Conservation (phyloP, 2,329 filamentous ascomycete species). For the Monilinia aucupariae region DNA sequence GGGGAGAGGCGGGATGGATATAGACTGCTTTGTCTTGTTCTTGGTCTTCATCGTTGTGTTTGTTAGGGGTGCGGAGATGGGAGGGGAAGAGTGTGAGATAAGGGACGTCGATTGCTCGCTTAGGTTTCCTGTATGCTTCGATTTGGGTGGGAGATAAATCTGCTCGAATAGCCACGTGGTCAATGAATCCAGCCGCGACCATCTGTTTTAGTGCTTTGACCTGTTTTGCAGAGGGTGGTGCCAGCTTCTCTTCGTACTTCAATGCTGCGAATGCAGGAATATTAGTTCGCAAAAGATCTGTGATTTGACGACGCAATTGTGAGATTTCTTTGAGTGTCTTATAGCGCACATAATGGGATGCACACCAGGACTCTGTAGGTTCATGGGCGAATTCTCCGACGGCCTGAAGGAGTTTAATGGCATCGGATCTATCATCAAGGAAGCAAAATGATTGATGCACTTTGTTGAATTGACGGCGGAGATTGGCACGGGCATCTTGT, state of each 20-base stretch:
- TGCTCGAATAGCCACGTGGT: conserved; percentile 87
- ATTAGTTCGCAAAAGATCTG: conserved; percentile 70
- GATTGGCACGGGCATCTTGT: conserved; percentile 62
- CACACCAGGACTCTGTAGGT: conserved; percentile 67
- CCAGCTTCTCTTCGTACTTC: conserved; percentile 50
- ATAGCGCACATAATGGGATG: conserved; percentile 74
- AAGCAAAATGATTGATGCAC: conserved; percentile 74
- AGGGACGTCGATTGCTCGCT: conserved; percentile 84
- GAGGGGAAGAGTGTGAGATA: conserved; percentile 81
- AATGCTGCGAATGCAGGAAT: conserved; percentile 59
- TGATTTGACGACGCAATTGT: conserved; percentile 78
- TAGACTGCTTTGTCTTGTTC: conserved; percentile 61
- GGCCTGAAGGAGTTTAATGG: conserved; percentile 82
- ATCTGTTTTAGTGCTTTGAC: conserved; percentile 83
- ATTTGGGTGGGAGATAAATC: conserved; percentile 75
- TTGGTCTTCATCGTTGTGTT: conserved; percentile 36
- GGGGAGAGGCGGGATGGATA: conserved; percentile 77
- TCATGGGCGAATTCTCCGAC: conserved; percentile 82
- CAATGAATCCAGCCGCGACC: conserved; percentile 85
- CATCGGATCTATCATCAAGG: conserved; percentile 78
- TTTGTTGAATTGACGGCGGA: conserved; percentile 57
- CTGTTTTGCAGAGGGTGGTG: conserved; percentile 59
- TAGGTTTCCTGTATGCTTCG: conserved; percentile 62
- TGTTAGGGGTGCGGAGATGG: conserved; percentile 34
- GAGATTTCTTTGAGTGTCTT: conserved; percentile 84